Conservation (phyloP, 805 yeast genomes). For the Saturnispora bothae region DNA sequence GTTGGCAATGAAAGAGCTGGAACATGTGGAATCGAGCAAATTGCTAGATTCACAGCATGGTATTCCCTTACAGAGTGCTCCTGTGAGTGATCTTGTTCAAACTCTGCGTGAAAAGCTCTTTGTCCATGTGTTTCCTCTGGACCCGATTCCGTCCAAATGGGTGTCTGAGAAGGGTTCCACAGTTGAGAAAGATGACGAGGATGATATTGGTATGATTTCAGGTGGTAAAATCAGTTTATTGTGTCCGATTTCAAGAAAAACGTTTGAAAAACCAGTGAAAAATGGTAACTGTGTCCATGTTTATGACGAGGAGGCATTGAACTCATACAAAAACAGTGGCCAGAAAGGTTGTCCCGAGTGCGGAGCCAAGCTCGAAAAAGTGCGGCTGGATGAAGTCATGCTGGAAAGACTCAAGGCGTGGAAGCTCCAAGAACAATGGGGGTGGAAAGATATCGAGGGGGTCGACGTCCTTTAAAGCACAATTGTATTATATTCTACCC, state of each 20-base stretch:
- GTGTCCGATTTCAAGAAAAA: constrained; percentile 54
- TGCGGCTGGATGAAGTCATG: constrained; percentile 13
- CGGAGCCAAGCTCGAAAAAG: constrained; percentile 16
- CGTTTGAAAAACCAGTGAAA: constrained; percentile 45
- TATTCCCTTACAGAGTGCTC: too few species aligned
- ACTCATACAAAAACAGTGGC: constrained; percentile 19
- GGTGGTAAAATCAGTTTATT: constrained; percentile 63
- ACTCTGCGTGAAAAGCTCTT: too few species aligned
- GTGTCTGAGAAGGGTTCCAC: too few species aligned
- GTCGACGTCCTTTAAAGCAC: background rate
- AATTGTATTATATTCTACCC: too few species aligned
- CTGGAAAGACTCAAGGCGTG: constrained; percentile 9
- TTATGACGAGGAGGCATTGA: constrained; percentile 41
- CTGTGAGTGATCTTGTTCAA: too few species aligned
- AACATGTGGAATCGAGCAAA: too few species aligned
- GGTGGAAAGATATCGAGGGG: constrained; percentile 6
- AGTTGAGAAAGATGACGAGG: constrained; percentile 26
- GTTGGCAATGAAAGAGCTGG: too few species aligned
- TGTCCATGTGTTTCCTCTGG: too few species aligned
- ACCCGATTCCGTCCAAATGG: too few species aligned
- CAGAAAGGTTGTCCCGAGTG: constrained; percentile 56
- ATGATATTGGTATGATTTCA: constrained; percentile 53
- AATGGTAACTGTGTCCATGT: constrained; percentile 51
- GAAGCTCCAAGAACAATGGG: constrained; percentile 6
- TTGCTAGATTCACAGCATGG: too few species aligned